Evolutionary conservation across 2,329 filamentous ascomycete species (phyloP), one percentile per base, ranked within the genome.

Genomic region (Pestalotiopsis sp.): DNA sequence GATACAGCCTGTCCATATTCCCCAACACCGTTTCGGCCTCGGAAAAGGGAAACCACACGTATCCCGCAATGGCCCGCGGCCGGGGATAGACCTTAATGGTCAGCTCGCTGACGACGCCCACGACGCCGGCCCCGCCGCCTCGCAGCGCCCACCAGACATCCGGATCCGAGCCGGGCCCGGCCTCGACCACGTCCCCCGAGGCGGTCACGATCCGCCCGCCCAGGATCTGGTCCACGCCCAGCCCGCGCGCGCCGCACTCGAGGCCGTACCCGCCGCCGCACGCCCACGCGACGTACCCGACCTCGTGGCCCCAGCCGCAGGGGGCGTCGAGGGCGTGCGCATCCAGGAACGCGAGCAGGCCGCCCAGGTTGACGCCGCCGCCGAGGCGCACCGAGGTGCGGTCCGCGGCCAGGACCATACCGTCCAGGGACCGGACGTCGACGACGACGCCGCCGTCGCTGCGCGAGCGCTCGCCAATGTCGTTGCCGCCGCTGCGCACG

Each of bases 241-340:
- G 25, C 23, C 68, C 68, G 14, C 59, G 31, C 14, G 58, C 17
- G 7, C 63, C 64, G 23, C 38, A 64, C 62, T 66, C 58, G 25
- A 69, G 27, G 1, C 68, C 68, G 61, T 69, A 69, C 12, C 68
- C 68, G 23, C 68, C 68, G n/a, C 65, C 68, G 38, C 59, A 67
- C 27, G 68, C 68, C 68, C 68, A 69, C 7, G 59, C 64, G 3
- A 60, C 65, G 52, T 69, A 69, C 1, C 68, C 68, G 17, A 69
- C 52, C 14, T 60, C 39, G 23, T 64, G 17, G 14, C 68, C 65
- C 68, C 65, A 69, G 14, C 68, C 68, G n/a, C 41, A 52, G 14
- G 68, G 68, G 20, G 65, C 67, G n/a, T 65, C 60, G 5, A 69
- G 68, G 3, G 14, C 59, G 49, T 69, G 41, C 1, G 23, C n/a